Evolutionary conservation across 768 basidiomycete species (phyloP).

Genomic region (Kwoniella sp.): DNA sequence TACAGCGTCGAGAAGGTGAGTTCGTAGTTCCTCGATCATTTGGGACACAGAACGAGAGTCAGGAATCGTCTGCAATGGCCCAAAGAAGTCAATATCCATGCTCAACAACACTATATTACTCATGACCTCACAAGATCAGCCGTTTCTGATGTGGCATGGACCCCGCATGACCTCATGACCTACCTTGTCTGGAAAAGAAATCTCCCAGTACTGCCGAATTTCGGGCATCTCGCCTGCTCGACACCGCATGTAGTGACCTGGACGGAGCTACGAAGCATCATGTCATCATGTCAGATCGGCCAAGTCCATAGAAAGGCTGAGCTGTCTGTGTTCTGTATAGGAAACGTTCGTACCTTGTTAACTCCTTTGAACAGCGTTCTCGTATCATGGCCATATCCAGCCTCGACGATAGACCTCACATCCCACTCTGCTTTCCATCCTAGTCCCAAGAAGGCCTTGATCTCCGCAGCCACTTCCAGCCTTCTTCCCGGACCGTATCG

Average conservation of each 20-base stretch:
- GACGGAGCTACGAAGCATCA: conserved; percentile 24
- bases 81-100: no score
- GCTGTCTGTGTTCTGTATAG: not conserved
- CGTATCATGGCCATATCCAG: conserved; percentile 43
- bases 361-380: conserved; percentile 47
- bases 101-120: no score
- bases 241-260: conserved; percentile 45
- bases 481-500: not conserved
- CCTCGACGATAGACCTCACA: conserved; percentile 37
- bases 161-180: no score
- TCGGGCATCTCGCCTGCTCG: conserved; percentile 27
- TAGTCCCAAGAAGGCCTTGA: conserved; percentile 44
- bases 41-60: conserved; percentile 44
- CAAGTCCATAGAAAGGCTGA: no score
- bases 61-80: not conserved
- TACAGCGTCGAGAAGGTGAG: conserved; percentile 39
- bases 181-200: conserved; percentile 25
- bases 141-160: no score
- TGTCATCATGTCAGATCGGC: not conserved
- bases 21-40: conserved; percentile 37
- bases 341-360: conserved; percentile 27
- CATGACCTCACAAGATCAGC: no score
- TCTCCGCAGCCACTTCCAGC: conserved; percentile 29
- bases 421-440: conserved; percentile 51
- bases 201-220: conserved; percentile 41